These are phyloP conservation scores for Lentinula aciculospora DNA, from an alignment of 768 basidiomycete genomes.

Conservation along the genomic window DNA sequence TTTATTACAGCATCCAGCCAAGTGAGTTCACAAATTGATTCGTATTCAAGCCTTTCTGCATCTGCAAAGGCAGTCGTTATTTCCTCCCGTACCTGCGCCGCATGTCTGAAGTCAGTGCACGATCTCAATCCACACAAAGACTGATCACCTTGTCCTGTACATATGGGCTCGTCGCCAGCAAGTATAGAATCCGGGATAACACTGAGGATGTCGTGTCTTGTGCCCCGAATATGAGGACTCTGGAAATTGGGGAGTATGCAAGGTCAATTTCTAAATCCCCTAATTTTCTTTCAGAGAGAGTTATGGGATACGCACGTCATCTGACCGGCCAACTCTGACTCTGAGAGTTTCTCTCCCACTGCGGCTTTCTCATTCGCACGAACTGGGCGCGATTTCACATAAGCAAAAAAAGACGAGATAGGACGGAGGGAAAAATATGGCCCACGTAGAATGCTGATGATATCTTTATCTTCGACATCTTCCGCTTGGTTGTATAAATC, in stretches of 20 bases:
- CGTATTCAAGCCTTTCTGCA: conserved; percentile 23
- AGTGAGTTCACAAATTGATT: conserved; percentile 30
- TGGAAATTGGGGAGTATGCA: conserved; percentile 14
- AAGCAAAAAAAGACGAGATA: background rate
- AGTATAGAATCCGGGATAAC: conserved; percentile 34
- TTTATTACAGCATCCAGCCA: conserved; percentile 41
- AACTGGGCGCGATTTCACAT: conserved; percentile 17
- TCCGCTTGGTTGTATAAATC: background rate
- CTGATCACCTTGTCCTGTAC: conserved; percentile 23
- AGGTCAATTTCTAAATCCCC: background rate
- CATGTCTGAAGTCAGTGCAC: background rate
- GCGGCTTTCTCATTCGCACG: conserved; percentile 30
- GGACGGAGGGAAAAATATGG: background rate
- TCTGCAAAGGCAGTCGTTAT: conserved; percentile 19
- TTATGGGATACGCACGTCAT: conserved; percentile 37
- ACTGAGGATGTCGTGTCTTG: conserved; percentile 45
- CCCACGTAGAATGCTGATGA: conserved; percentile 43
- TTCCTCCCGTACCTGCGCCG: conserved; percentile 26
- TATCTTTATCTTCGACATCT: conserved; percentile 29
- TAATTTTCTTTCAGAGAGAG: background rate
- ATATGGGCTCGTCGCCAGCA: conserved; percentile 30
- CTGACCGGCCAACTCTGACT: conserved; percentile 40
- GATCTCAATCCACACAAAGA: too few species aligned
- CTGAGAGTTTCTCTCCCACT: conserved; percentile 30
- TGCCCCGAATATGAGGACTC: conserved; percentile 44